A percentile compares a stretch with the other conserved stretches of the same genome.
These are phyloP conservation scores for Penicillium janthinellum DNA, from an alignment of 2,329 filamentous ascomycete species.

Conservation along the genomic window DNA sequence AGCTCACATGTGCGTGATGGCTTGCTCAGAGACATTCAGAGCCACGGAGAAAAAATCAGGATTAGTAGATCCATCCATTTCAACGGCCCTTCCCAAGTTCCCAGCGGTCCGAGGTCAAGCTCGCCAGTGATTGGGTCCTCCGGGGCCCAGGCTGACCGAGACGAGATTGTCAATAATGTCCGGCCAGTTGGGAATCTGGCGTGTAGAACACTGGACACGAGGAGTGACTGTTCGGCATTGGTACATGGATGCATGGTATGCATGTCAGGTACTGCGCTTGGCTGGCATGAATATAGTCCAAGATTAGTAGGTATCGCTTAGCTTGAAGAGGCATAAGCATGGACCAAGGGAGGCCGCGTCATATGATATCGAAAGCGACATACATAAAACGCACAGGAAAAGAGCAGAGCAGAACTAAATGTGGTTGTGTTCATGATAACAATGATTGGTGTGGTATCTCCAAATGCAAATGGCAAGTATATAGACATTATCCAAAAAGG, in stretches of 20 bases:
- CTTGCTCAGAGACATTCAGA: not conserved
- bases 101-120: not conserved
- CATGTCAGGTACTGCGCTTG: slow-evolving; percentile 1
- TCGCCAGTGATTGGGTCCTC: not conserved
- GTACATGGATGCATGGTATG: not conserved
- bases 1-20: slow-evolving; percentile 11
- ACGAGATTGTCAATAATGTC: not conserved
- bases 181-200: slow-evolving; percentile 3
- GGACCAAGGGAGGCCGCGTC: not conserved
- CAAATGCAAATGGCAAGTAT: slow-evolving; percentile 20
- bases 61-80: not conserved
- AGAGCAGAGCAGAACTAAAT: not conserved
- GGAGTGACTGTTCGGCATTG: not conserved
- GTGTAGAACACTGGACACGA: not conserved
- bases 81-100: slow-evolving; percentile 1
- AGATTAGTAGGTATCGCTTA: not conserved
- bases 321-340: not conserved
- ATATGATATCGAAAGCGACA: not conserved
- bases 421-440: slow-evolving; percentile 2
- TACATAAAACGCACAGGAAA: not conserved
- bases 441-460: slow-evolving; percentile 19
- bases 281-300: not conserved
- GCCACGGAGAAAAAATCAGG: not conserved
- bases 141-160: not conserved
- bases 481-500: slow-evolving; percentile 4